Evolutionary conservation across 768 basidiomycete species (phyloP).

Genomic region (Neoboletus magnificus): DNA sequence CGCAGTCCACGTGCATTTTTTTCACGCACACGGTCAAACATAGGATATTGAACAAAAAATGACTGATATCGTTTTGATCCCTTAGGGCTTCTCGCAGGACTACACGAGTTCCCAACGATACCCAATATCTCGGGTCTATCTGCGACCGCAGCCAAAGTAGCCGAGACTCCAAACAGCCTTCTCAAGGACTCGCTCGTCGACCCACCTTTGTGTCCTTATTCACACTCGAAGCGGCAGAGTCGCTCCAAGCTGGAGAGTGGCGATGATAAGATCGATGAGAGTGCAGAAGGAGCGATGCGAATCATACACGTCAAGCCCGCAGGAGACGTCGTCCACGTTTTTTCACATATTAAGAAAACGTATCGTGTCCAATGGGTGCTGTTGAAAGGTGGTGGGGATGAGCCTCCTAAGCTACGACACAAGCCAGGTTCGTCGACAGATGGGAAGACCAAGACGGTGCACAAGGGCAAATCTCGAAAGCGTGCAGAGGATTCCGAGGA

Average conservation of each 20-base stretch:
- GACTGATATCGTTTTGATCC: not conserved
- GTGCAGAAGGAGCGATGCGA: constrained; percentile 11
- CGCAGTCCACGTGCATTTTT: not conserved
- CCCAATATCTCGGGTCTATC: constrained; percentile 46
- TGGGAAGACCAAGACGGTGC: constrained; percentile 5
- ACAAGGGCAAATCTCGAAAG: constrained; percentile 15
- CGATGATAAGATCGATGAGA: not conserved
- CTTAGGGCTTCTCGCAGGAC: constrained; percentile 83
- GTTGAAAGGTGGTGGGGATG: constrained; percentile 50
- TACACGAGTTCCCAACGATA: constrained; percentile 82
- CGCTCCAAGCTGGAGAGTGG: not conserved
- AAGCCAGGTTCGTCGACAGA: constrained; percentile 1
- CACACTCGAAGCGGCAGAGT: constrained; percentile 1
- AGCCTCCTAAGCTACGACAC: constrained; percentile 37
- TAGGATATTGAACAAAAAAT: not conserved
- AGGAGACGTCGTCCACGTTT: constrained; percentile 74
- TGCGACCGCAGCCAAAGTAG: constrained; percentile 34
- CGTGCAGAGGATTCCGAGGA: constrained; percentile 6
- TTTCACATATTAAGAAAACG: constrained; percentile 89
- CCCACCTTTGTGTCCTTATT: constrained; percentile 20
- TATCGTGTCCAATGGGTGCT: constrained; percentile 74
- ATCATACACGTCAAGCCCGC: constrained; percentile 48
- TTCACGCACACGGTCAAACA: not conserved
- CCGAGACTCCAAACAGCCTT: constrained; percentile 34
- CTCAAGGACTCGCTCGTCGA: constrained; percentile 40